These are phyloP conservation scores for Aphanomyces stellatus DNA, from an alignment of 352 stramenopile genomes.

Conservation along the genomic window DNA sequence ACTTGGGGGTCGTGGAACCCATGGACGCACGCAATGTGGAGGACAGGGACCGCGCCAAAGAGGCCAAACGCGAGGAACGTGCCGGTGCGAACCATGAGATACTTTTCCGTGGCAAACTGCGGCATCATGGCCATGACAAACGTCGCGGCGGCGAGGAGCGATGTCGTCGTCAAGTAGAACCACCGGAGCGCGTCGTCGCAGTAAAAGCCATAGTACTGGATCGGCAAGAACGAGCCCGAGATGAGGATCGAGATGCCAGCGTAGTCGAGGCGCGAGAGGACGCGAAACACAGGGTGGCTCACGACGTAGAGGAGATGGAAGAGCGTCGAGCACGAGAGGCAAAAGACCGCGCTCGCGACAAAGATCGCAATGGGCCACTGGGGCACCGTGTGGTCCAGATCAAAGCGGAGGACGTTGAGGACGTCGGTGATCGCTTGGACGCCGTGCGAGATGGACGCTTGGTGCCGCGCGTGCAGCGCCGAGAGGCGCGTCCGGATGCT, in stretches of 20 bases:
- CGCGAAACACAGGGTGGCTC: slow-evolving; percentile 57
- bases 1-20: slow-evolving; percentile 71
- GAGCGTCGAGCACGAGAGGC: slow-evolving; percentile 62
- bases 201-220: slow-evolving; percentile 87
- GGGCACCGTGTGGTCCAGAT: slow-evolving; percentile 45
- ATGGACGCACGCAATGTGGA: slow-evolving; percentile 63
- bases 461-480: neutral
- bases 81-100: slow-evolving; percentile 58
- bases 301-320: slow-evolving; percentile 83
- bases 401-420: neutral
- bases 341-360: slow-evolving; percentile 74
- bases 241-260: slow-evolving; percentile 82
- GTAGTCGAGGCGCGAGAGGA: slow-evolving; percentile 78
- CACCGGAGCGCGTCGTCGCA: slow-evolving; percentile 35
- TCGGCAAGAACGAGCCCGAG: slow-evolving; percentile 73
- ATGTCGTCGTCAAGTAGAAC: slow-evolving; percentile 60
- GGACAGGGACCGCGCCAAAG: slow-evolving; percentile 65
- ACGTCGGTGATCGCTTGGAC: slow-evolving; percentile 14
- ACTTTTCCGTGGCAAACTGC: slow-evolving; percentile 63
- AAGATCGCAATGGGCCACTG: slow-evolving; percentile 84
- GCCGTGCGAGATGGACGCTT: neutral
- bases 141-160: slow-evolving; percentile 57
- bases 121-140: slow-evolving; percentile 67
- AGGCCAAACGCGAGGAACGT: slow-evolving; percentile 76
- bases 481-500: neutral